Conservation (phyloP, 805 yeast species). For the Ogataea parapolymorpha region DNA sequence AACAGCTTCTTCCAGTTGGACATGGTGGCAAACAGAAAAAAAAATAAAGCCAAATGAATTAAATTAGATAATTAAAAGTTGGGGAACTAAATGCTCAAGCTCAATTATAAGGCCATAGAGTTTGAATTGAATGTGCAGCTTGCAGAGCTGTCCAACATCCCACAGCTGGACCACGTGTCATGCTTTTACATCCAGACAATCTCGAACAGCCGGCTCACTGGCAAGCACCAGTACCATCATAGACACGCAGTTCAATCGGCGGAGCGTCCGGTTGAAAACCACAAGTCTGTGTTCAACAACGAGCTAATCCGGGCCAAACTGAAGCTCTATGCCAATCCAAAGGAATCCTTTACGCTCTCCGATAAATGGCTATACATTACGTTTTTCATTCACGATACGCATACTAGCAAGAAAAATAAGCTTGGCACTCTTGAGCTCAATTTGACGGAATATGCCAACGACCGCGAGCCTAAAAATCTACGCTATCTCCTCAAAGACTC, state of each 20-base stretch:
- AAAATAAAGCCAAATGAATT: neutral
- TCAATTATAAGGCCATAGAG: constrained; percentile 31
- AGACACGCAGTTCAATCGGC: constrained; percentile 38
- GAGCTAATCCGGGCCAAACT: constrained; percentile 29
- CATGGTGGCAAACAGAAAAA: constrained; percentile 22
- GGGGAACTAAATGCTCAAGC: constrained; percentile 9
- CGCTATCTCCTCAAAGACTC: constrained; percentile 73
- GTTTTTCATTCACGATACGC: constrained; percentile 33
- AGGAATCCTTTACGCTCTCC: constrained; percentile 34
- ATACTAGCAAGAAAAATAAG: constrained; percentile 38
- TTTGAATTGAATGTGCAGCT: constrained; percentile 59
- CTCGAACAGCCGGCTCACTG: constrained; percentile 11
- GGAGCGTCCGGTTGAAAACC: constrained; percentile 43
- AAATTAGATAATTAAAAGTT: neutral
- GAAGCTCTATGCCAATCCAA: constrained; percentile 39
- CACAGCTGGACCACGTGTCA: constrained; percentile 63
- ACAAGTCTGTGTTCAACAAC: constrained; percentile 47
- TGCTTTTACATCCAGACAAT: constrained; percentile 50
- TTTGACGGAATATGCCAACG: constrained; percentile 66
- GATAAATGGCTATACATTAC: constrained; percentile 42
- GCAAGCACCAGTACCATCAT: constrained; percentile 12
- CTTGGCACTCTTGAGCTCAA: constrained; percentile 70
- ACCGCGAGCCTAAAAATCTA: constrained; percentile 48
- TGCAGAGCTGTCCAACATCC: constrained; percentile 76
- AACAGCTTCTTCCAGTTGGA: constrained; percentile 33